Base-by-base conservation (phyloP, 2,329 filamentous ascomycete genomes). In the Aspergillus sp. region DNA sequence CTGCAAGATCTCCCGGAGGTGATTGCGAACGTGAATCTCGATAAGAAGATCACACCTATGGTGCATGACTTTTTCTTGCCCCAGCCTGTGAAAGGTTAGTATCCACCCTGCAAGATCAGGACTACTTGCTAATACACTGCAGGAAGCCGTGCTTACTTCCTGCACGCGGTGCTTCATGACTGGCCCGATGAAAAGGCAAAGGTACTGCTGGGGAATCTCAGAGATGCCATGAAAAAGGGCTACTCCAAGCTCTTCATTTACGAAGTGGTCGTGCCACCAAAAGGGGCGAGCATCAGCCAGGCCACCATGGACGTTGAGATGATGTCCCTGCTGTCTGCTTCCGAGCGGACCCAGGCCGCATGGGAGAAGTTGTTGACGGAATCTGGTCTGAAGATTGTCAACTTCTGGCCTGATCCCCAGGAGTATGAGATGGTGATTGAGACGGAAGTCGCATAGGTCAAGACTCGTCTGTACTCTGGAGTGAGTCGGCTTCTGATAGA, bases 311-410 rank as follows among this genome's bases (percentile, higher is more conserved):
- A 76, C 42, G 56, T 72, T 44, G 47, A 65, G 41, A 66, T 74
- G 66, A 71, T 74, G 71, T 54, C 80, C 73, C 49, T 76, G 78
- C 43, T 76, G 71, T 73, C 73, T 74, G 75, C 70, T 19, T 52
- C 60, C 1, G 68, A 72, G 50, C 60, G 69, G 8, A 71, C 62
- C 3, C 58, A 66, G 41, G 52, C 14, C 20, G 50, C 59, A 1
- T 73, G 69, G 70, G 51, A 50, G 24, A 52, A 40, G 1, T 49
- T 72, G 16, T 45, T 73, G 35, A 47, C 52, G 1, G 44, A 47
- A 10, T 56, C 58, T 32, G 68, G 70, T 0, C 61, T 72, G 16
- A 51, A 56, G 40, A 52, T 69, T 32, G 33, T 59, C 14, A 61
- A 63, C 2, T 64, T 71, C 22, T 68, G 65, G 60, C 61, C 62